phyloP scores from a whole-genome alignment of 345 rosid genomes.

The Anastatica hierochuntica region DNA sequence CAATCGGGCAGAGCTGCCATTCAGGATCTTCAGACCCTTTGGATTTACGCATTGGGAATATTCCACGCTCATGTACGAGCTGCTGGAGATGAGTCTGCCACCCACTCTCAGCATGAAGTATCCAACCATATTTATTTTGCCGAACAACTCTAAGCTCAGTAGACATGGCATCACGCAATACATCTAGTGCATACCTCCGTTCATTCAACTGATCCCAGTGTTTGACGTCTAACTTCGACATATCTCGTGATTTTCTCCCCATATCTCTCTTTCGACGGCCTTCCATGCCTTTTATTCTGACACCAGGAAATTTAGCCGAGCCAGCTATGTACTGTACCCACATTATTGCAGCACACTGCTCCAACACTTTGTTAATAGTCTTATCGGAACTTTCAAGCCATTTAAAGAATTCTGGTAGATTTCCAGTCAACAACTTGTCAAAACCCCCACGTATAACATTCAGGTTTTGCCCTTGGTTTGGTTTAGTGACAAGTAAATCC shows the following conservation, averaged over 20 bases:
- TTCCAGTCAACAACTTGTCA: conserved; percentile 73
- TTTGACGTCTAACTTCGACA: conserved; percentile 52
- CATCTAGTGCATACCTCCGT: conserved; percentile 72
- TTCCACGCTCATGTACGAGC: conserved; percentile 84
- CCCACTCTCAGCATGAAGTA: conserved; percentile 93
- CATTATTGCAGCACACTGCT: conserved; percentile 82
- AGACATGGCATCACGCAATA: conserved; percentile 80
- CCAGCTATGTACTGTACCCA: conserved; percentile 86
- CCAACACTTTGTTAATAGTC: conserved; percentile 58
- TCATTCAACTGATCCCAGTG: conserved; percentile 83
- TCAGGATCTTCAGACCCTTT: conserved; percentile 43
- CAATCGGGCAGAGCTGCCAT: conserved; percentile 95
- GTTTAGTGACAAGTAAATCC: conserved; percentile 72
- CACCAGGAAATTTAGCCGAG: conserved; percentile 82
- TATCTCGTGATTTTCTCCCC: conserved; percentile 71
- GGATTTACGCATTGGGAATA: conserved; percentile 58
- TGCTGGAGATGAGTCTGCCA: conserved; percentile 90
- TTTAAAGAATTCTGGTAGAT: conserved; percentile 49
- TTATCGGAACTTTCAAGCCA: conserved; percentile 68
- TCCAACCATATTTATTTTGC: conserved; percentile 92
- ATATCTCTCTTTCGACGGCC: conserved; percentile 77
- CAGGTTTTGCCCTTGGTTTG: conserved; percentile 56
- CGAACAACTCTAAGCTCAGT: conserved; percentile 93
- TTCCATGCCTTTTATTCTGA: conserved; percentile 74
- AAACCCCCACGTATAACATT: conserved; percentile 82